phyloP scores from a whole-genome alignment of 345 rosid species.

The Citrus inodora region DNA sequence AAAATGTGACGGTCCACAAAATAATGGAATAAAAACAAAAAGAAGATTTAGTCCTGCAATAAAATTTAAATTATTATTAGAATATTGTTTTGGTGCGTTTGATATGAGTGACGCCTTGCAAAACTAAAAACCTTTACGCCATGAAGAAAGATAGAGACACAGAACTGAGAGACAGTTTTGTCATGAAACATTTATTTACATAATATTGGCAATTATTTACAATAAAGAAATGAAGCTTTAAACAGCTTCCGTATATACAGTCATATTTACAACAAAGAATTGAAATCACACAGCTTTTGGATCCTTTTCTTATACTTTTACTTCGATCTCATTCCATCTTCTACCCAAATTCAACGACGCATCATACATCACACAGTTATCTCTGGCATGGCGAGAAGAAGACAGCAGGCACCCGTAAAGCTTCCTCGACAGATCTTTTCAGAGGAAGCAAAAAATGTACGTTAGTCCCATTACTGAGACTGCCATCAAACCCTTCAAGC shows the following conservation, averaged over 20 bases:
- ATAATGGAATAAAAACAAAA: background rate
- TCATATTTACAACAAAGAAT: conserved; percentile 36
- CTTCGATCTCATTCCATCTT: background rate
- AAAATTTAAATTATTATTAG: background rate
- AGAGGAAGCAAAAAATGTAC: background rate
- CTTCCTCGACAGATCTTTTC: background rate
- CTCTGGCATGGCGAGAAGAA: background rate
- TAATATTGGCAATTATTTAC: conserved; percentile 12
- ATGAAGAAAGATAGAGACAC: background rate
- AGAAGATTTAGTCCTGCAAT: background rate
- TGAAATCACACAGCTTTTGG: background rate
- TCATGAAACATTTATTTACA: conserved; percentile 15
- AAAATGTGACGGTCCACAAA: background rate
- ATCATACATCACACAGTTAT: background rate
- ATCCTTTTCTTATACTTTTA: background rate
- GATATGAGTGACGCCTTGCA: too few relatives aligned
- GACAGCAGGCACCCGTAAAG: background rate
- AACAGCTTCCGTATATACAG: conserved; percentile 14
- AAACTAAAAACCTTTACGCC: too few relatives aligned
- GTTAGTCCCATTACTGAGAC: background rate
- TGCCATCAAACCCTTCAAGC: background rate
- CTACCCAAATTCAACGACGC: background rate
- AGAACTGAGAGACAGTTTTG: background rate
- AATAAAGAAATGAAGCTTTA: background rate
- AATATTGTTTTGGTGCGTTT: background rate